Evolutionary conservation across 2,329 filamentous ascomycete genomes (phyloP), one percentile per base, ranked within the genome.

Genomic region (Acephala macrosclerotiorum): DNA sequence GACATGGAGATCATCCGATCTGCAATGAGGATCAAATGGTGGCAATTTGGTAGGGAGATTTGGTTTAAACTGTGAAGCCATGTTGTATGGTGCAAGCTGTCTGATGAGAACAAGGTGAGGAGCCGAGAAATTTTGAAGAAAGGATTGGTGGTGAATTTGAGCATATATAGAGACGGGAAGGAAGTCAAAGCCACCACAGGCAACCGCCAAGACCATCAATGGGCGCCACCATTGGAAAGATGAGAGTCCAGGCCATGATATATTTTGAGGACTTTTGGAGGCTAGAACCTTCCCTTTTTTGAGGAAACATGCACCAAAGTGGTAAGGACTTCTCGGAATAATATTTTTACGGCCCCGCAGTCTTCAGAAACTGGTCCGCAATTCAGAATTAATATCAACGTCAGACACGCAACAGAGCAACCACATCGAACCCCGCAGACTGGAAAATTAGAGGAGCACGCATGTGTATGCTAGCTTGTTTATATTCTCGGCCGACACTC

Each of bases 1-100:
- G 45, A 49, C 33, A 57, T 65, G 58, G 26, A 63, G 42, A 3
- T 20, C 57, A 29, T 71, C 67, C 11, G 69, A 71, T 40, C 55
- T 38, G 4, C 14, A 38, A 25, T 25, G 4, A 14, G 18, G 33
- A 22, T 36, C 3, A 7, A 40, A 2, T 7, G 33, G 16, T 20
- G 55, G 55, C 18, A 38, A 12, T 40, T 38, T 9, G 25, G 25
- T 33, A 29, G 49, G 49, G 4, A 26, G 5, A 14, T 53, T 26
- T 53, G 49, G 14, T 18, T 53, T 53, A 25, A 53, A 53, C 18
- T 3, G 25, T 9, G 8, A 3, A 29, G 49, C 22, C 49, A 53
- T 53, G 25, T 18, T 53, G 25, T 29, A 11, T 25, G 18, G 1
- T 18, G n/a, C 2, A 18, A 53, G 49, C 26, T 3, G 49, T 20